phyloP scores from a whole-genome alignment of 2,329 filamentous ascomycete species.

The Cercospora zeina region DNA sequence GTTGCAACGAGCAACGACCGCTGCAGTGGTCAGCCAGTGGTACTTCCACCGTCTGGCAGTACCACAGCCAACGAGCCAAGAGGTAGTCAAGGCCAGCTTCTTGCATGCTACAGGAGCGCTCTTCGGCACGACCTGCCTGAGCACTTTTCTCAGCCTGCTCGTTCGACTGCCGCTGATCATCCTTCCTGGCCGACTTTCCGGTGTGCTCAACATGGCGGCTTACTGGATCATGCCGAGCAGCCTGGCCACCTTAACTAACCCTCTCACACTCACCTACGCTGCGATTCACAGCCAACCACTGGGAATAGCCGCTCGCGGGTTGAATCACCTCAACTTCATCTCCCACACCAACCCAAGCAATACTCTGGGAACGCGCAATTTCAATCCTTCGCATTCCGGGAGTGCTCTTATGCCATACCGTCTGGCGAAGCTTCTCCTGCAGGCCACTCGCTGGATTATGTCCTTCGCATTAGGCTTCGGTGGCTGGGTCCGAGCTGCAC shows the following conservation, averaged over 20 bases:
- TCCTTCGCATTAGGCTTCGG: conserved; percentile 86
- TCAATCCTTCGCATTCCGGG: conserved; percentile 33
- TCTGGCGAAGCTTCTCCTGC: conserved; percentile 85
- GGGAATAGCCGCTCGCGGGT: conserved; percentile 70
- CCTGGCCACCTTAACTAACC: conserved; percentile 82
- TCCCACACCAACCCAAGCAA: conserved; percentile 72
- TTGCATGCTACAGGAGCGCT: conserved; percentile 80
- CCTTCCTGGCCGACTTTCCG: conserved; percentile 73
- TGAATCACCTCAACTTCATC: conserved; percentile 81
- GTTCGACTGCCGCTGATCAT: conserved; percentile 83
- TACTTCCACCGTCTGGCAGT: conserved; percentile 91
- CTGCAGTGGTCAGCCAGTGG: conserved; percentile 96
- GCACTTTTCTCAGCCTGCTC: conserved; percentile 75
- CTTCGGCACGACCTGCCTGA: conserved; percentile 89
- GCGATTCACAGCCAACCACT: conserved; percentile 90
- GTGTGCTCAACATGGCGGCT: conserved; percentile 67
- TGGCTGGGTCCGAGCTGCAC: conserved; percentile 93
- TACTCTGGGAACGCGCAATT: conserved; percentile 50
- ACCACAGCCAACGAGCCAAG: conserved; percentile 72
- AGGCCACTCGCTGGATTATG: conserved; percentile 89
- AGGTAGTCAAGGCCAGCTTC: conserved; percentile 81
- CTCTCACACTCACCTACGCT: conserved; percentile 85
- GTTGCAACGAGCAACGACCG: conserved; percentile 86
- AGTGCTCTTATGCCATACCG: conserved; percentile 66
- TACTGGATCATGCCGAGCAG: conserved; percentile 83